Evolutionary conservation across 2,329 filamentous ascomycete genomes (phyloP), one percentile per base, ranked within the genome.

Genomic region (Blastomyces silverae): DNA sequence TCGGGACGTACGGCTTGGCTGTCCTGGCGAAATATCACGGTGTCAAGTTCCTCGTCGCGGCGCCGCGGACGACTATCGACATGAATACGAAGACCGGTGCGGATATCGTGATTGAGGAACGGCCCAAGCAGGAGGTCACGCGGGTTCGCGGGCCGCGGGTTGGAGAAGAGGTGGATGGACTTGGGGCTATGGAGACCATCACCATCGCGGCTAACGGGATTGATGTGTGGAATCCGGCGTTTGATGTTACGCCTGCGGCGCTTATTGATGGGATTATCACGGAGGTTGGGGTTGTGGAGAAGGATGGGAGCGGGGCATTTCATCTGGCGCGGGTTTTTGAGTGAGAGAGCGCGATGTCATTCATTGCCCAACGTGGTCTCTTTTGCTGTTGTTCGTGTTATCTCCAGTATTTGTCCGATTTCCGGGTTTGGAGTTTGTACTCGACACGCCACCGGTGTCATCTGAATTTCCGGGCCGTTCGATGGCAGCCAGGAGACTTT

Each of bases 201-300:
- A 91, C 89, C 53, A 93, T 91, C 62, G 93, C 93, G 42, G 85
- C 87, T 5, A 80, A 84, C 73, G 86, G 86, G 1, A 92, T 97
- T 67, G 81, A 84, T 52, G 92, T 97, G 10, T 99, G 94, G 92
- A 99, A 99, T 75, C 94, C 94, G 42, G 90, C 92, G 0, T 99
- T 99, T 74, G 94, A 99, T 73, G 90, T 99, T 44, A 99, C 94
- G 11, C 93, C 94, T 0, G 86, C 89, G 48, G 85, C 86, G 67
- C 80, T 97, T 63, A 97, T 99, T 69, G 94, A 99, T 76, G 92
- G 90, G 1, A 89, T 99, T 65, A 90, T 97, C 68, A 99, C 94
- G 0, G 94, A 99, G 79, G 87, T 89, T 71, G 93, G 93, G 0
- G 90, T 92, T 8, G 87, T 95, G 2, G 88, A 91, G 72, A 96